Percentiles rank a stretch among this genome's conserved stretches.
phyloP scores from a whole-genome alignment of 2,329 filamentous ascomycete species.

The Reticulascus tulasneorum region DNA sequence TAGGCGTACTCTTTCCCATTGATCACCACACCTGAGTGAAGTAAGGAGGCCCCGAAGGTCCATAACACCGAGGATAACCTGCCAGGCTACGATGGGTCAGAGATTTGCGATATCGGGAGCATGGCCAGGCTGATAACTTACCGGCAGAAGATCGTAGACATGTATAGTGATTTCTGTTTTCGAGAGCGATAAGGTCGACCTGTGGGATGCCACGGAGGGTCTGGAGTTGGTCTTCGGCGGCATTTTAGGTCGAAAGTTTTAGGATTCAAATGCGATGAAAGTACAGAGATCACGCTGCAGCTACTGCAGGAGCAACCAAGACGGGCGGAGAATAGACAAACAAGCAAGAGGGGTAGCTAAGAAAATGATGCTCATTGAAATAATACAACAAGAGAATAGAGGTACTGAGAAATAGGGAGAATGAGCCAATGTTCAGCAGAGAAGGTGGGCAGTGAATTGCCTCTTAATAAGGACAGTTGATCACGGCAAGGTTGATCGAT shows the following conservation, averaged over 20 bases:
- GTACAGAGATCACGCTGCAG: too few species aligned
- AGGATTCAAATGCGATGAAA: too few species aligned
- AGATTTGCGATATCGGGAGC: conserved; percentile 1
- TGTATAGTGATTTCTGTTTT: conserved; percentile 73
- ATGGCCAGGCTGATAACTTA: conserved; percentile 31
- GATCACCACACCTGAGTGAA: conserved; percentile 81
- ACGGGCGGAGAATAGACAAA: too few species aligned
- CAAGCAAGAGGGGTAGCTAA: too few species aligned
- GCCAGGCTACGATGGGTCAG: conserved; percentile 52
- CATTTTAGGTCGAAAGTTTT: conserved; percentile 6
- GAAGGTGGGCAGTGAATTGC: too few species aligned
- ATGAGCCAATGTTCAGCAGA: too few species aligned
- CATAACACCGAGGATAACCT: conserved; percentile 73
- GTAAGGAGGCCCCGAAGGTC: conserved; percentile 70
- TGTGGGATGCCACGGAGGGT: conserved; percentile 38
- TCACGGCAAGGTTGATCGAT: too few species aligned
- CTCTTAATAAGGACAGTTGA: too few species aligned
- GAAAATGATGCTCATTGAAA: too few species aligned
- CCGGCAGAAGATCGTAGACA: conserved; percentile 73
- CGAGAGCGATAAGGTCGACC: conserved; percentile 64
- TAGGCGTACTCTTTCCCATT: conserved; percentile 79
- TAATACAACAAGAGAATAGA: too few species aligned
- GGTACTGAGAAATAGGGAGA: too few species aligned
- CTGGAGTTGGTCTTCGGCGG: conserved; percentile 12
- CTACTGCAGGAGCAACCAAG: too few species aligned